Percentiles rank a stretch among this genome's conserved stretches.
phyloP scores from a whole-genome alignment of 108 stramenopile species.

The Skeletonema grethae region DNA sequence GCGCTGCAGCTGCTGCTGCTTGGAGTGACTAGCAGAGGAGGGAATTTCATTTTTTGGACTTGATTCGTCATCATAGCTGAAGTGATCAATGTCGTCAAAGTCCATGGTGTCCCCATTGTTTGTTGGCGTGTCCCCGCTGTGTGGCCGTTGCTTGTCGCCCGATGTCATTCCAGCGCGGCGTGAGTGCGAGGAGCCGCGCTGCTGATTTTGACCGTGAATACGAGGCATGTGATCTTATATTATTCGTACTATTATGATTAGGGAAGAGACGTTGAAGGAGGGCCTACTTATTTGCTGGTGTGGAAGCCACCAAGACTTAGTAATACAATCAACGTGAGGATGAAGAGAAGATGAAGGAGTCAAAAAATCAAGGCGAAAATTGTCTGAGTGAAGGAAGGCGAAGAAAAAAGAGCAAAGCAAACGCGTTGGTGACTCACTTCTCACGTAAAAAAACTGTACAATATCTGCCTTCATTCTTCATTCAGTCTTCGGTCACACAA shows the following conservation, averaged over 20 bases:
- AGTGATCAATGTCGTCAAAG: background rate
- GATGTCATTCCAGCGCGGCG: background rate
- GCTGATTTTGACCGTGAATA: background rate
- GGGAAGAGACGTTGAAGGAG: background rate
- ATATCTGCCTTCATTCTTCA: too few species aligned
- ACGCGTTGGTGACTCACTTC: too few species aligned
- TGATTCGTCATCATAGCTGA: background rate
- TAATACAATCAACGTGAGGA: too few species aligned
- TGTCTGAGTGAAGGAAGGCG: too few species aligned
- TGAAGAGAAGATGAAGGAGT: too few species aligned
- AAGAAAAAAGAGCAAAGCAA: too few species aligned
- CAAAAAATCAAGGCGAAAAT: too few species aligned
- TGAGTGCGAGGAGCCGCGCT: background rate
- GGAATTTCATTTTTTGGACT: background rate
- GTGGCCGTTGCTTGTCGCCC: background rate
- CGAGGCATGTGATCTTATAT: background rate
- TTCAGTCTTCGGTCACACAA: too few species aligned
- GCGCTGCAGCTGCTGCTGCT: background rate
- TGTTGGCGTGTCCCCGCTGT: background rate
- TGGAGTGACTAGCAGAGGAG: background rate
- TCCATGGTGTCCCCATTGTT: background rate
- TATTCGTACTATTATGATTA: background rate
- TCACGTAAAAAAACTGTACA: too few species aligned
- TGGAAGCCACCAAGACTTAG: too few species aligned
- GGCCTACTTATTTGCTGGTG: background rate